Conservation (phyloP, 2,329 filamentous ascomycete species). For the Alternaria triticina region DNA sequence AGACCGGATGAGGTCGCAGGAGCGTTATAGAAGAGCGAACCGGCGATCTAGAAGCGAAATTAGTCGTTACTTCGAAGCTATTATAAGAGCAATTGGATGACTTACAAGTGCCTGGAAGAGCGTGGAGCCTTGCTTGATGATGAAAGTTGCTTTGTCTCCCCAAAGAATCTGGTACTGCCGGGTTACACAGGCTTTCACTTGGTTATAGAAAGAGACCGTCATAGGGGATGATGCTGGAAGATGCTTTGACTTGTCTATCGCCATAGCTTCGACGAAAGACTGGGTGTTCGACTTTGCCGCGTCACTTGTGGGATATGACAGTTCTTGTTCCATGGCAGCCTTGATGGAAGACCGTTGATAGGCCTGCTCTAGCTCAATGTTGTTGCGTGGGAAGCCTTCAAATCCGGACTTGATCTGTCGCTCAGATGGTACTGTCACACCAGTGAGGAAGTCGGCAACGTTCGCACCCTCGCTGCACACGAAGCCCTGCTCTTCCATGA, state of each 20-base stretch:
- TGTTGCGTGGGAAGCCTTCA: slow-evolving; percentile 53
- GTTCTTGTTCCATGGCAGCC: slow-evolving; percentile 60
- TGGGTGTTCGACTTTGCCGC: slow-evolving; percentile 48
- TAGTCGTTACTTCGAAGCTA: background rate
- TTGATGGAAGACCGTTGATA: slow-evolving; percentile 62
- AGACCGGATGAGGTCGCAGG: slow-evolving; percentile 64
- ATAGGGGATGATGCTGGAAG: slow-evolving; percentile 62
- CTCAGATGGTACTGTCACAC: slow-evolving; percentile 63
- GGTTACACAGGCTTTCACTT: slow-evolving; percentile 63
- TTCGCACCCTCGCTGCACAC: slow-evolving; percentile 68
- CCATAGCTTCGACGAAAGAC: slow-evolving; percentile 61
- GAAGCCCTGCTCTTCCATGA: slow-evolving; percentile 73
- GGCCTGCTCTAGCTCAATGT: slow-evolving; percentile 50
- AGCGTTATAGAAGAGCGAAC: slow-evolving; percentile 72
- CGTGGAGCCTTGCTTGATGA: slow-evolving; percentile 67
- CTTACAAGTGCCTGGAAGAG: slow-evolving; percentile 58
- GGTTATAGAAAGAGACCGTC: slow-evolving; percentile 45
- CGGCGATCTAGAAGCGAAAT: slow-evolving; percentile 57
- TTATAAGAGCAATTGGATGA: background rate
- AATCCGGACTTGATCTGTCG: slow-evolving; percentile 49
- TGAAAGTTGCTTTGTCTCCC: slow-evolving; percentile 68
- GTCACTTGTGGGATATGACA: slow-evolving; percentile 62
- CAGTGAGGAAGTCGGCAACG: slow-evolving; percentile 77
- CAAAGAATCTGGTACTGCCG: slow-evolving; percentile 71
- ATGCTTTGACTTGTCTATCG: slow-evolving; percentile 61